phyloP scores from a whole-genome alignment of 768 basidiomycete species.

The Xerocomellus dryophilus region DNA sequence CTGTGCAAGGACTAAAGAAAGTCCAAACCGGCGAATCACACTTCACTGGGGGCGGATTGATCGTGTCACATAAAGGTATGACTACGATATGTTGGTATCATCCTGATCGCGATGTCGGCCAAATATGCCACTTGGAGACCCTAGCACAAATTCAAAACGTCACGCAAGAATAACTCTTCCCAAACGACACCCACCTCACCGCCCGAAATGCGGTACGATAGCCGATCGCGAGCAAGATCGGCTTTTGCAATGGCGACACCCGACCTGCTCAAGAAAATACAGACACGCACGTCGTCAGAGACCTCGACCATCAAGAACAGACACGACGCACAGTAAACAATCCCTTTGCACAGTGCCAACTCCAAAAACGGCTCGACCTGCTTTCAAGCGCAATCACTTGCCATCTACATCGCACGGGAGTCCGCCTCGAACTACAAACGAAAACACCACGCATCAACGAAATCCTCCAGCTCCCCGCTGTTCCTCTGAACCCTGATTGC shows the following conservation, averaged over 20 bases:
- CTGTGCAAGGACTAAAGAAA: too few species aligned
- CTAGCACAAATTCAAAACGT: conserved; percentile 20
- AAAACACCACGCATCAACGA: conserved; percentile 75
- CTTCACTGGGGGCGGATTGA: too few species aligned
- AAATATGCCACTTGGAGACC: conserved; percentile 96
- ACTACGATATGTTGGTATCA: background rate
- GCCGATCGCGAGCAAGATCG: conserved; percentile 93
- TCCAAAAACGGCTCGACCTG: too few species aligned
- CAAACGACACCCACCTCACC: conserved; percentile 49
- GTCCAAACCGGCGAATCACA: background rate
- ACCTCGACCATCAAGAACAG: too few species aligned
- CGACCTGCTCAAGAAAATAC: conserved; percentile 52
- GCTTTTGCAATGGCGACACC: conserved; percentile 92
- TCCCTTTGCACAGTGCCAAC: conserved; percentile 96
- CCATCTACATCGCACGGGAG: conserved; percentile 58
- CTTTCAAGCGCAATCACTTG: conserved; percentile 86
- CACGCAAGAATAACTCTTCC: too few species aligned
- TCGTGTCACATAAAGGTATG: background rate
- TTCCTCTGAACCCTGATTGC: conserved; percentile 92
- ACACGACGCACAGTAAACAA: conserved; percentile 75
- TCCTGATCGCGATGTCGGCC: conserved; percentile 45
- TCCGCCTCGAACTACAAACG: background rate
- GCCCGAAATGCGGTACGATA: conserved; percentile 96
- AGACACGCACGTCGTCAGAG: background rate
- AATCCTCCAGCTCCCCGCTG: conserved; percentile 89